Conservation (phyloP, 2,329 filamentous ascomycete genomes). For the Colletotrichum brevisporum region DNA sequence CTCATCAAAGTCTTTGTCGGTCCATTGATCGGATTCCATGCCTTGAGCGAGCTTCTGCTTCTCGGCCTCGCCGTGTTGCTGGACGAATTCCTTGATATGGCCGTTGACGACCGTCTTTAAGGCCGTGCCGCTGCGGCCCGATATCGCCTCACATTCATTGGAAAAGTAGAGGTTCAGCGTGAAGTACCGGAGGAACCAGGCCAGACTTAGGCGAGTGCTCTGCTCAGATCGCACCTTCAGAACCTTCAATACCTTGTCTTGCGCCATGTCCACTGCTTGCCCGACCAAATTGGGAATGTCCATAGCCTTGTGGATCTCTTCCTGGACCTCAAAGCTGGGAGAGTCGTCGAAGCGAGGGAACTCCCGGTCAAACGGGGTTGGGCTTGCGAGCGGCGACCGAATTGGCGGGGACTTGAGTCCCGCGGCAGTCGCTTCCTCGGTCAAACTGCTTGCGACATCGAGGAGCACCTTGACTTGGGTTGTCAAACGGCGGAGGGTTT, state of each 20-base stretch:
- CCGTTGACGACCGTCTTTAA: conserved; percentile 85
- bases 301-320: conserved; percentile 82
- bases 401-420: conserved; percentile 63
- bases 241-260: conserved; percentile 82
- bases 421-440: conserved; percentile 54
- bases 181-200: conserved; percentile 85
- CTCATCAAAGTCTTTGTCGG: conserved; percentile 80
- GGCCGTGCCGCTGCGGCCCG: conserved; percentile 80
- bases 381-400: conserved; percentile 68
- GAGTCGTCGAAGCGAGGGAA: conserved; percentile 29
- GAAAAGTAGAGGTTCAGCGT: conserved; percentile 86
- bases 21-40: conserved; percentile 88
- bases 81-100: conserved; percentile 86
- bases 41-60: conserved; percentile 81
- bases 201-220: conserved; percentile 75
- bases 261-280: conserved; percentile 84
- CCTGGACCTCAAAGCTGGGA: conserved; percentile 68
- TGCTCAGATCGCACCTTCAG: conserved; percentile 84
- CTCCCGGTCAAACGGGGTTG: conserved; percentile 47
- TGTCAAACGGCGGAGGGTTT: conserved; percentile 86
- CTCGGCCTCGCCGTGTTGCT: conserved; percentile 77
- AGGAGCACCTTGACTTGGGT: conserved; percentile 96
- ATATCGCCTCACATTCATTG: conserved; percentile 89
- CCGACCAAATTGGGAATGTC: conserved; percentile 84
- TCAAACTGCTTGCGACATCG: conserved; percentile 87